Base-by-base conservation (phyloP, 208 protist genomes). In the Jaenimonas drosophilae region DNA sequence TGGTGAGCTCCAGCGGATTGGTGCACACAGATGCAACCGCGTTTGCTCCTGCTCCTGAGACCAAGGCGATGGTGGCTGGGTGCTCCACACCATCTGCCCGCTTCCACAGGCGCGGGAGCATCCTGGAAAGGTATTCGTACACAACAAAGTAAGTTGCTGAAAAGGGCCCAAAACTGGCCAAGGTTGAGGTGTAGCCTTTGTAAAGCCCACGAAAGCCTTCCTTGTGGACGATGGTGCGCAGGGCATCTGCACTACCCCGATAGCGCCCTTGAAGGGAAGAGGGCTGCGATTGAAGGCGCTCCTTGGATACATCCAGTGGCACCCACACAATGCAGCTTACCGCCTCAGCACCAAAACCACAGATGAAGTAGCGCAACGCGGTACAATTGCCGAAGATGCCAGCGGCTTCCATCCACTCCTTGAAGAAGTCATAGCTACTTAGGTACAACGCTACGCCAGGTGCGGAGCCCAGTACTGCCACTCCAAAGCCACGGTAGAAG, bases 1-100 rank as follows among this genome's bases (percentile, higher is more conserved):
- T 96, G 31, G 91, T 70, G 24, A 96, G 55, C 53, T 96, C 88
- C 14, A 96, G 44, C 32, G 84, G 83, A 59, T 96, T 96, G 20
- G 88, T 96, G 39, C 44, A 33, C 2, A 85, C 29, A 0, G 70
- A 88, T 14, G 83, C 76, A 9, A 82, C 43, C n/a, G 72, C 36
- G 53, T 78, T 85, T 3, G 62, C 77, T 3, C 53, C 45, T 0
- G 60, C 74, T 4, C 86, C 86, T 4, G 76, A 69, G n/a, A 44
- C 34, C 20, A 91, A 50, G 0, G 80, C 57, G 6, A 73, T 48
- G n/a, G n/a, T n/a, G n/a, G n/a, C n/a, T n/a, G n/a, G n/a, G n/a
- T n/a, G n/a, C n/a, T n/a, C n/a, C n/a, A n/a, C n/a, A n/a, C n/a
- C n/a, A n/a, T n/a, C n/a, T n/a, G n/a, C n/a, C n/a, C n/a, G 26